A percentile compares a stretch with the other conserved stretches of the same genome.
Conservation (phyloP, 169 alveolate genomes). For the Miamiensis avidus region DNA sequence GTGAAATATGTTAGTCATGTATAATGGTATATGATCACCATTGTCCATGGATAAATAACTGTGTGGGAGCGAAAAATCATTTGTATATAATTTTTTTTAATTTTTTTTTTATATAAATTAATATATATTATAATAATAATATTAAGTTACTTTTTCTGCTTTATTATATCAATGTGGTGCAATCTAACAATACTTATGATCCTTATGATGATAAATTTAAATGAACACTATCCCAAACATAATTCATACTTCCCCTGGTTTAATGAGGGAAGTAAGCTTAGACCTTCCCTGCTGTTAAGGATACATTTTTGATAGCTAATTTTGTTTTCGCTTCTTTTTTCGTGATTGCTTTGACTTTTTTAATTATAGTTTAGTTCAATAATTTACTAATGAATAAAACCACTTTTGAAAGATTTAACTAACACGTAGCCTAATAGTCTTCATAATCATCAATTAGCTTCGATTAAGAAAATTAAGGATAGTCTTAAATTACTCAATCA, state of each 20-base stretch:
- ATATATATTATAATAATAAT: too few species aligned
- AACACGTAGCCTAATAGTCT: not conserved
- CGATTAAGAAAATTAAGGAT: too few species aligned
- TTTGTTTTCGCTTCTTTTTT: constrained; percentile 15
- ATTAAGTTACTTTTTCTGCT: constrained; percentile 40
- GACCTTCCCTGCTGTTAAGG: not conserved
- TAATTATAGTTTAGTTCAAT: constrained; percentile 14
- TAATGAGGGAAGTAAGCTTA: not conserved
- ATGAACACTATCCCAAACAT: not conserved
- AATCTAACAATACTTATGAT: constrained; percentile 1
- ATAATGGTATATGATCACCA: constrained; percentile 80
- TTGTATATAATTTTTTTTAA: too few species aligned
- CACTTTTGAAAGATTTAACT: constrained; percentile 36
- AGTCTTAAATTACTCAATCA: too few species aligned
- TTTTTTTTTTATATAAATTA: too few species aligned
- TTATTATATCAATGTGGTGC: constrained; percentile 29
- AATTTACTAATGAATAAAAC: constrained; percentile 32
- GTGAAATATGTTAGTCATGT: constrained; percentile 73
- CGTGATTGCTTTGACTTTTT: constrained; percentile 27
- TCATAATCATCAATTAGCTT: not conserved
- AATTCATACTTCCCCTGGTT: not conserved
- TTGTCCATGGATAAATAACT: constrained; percentile 82
- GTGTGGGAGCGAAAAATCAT: constrained; percentile 76
- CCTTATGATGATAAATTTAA: not conserved
- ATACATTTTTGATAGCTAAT: not conserved